Base-by-base conservation (phyloP, 148 eudicot species). In the Dysphania ambrosioides region DNA sequence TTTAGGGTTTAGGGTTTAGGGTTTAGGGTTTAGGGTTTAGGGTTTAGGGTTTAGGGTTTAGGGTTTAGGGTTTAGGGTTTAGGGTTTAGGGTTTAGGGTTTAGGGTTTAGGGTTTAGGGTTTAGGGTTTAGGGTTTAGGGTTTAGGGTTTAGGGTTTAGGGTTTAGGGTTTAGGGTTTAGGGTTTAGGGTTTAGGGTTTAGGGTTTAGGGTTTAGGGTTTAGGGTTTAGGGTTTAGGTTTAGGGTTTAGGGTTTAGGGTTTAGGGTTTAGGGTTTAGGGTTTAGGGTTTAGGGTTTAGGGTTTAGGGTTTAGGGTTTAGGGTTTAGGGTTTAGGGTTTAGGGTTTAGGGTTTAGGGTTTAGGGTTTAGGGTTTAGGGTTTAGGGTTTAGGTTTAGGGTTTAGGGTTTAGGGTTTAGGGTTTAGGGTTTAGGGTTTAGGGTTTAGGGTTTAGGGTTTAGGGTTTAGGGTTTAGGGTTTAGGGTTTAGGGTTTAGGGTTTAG, bases 111-210 rank as follows among this genome's bases (percentile, higher is more conserved):
- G 70, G 65, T 79, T 78, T 78, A 70, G 75, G 75, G 80, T 77
- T 77, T 77, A 71, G 80, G 80, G 63, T 74, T 74, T 71, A 72
- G n/a, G 80, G 76, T 78, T 78, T 65, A 66, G 77, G 81, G 77
- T 41, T 65, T 78, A 64, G 55, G 81, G 77, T 71, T 78, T 80
- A 70, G 65, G 79, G 83, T 69, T 75, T 80, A 70, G 63, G 79
- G 78, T 68, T 79, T 80, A 47, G 30, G 79, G 83, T 68, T 75
- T 80, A 61, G 56, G 83, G 83, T 71, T 80, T 80, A 61, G 56
- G 83, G 79, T 65, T 80, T 80, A 61, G 70, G 79, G 71, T 70
- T 70, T 44, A 56, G 56, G 79, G 63, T 70, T 71, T 51, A 62
- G 69, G 75, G 75, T 69, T 75, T 60, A 65, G 75, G 79, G 75